Evolutionary conservation across 2,329 filamentous ascomycete genomes (phyloP).

Genomic region (Cladosporium velox): DNA sequence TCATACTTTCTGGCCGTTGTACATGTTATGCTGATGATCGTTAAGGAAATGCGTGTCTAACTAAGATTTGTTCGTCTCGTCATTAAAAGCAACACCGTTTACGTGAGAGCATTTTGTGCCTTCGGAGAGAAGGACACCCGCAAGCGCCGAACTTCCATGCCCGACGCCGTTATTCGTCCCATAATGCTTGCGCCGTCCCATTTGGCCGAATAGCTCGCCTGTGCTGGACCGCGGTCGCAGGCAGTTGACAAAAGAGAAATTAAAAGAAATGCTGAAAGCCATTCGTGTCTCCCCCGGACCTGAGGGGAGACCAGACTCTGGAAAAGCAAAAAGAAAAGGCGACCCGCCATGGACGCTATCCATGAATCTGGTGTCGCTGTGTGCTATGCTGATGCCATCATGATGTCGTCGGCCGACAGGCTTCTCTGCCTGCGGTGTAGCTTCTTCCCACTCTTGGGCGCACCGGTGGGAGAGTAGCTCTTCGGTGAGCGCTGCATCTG

Average conservation of each 20-base stretch:
- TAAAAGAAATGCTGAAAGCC: neutral
- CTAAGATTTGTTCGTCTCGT: neutral
- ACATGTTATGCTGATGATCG: constrained; percentile 4
- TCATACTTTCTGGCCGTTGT: constrained; percentile 1
- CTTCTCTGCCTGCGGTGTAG: constrained; percentile 22
- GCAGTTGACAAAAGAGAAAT: neutral
- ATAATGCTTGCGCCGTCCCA: neutral
- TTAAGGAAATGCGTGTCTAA: neutral
- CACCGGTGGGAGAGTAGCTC: constrained; percentile 17
- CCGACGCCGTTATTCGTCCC: neutral
- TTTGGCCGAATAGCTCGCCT: neutral
- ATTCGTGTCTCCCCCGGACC: neutral
- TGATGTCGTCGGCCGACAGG: constrained; percentile 19
- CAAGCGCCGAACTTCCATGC: neutral
- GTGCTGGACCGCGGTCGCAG: neutral
- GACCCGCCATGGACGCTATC: neutral
- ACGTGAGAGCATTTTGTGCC: neutral
- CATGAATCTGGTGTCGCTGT: neutral
- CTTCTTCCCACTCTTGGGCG: neutral
- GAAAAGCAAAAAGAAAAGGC: neutral
- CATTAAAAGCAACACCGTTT: neutral
- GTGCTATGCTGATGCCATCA: neutral
- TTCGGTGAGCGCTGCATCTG: neutral
- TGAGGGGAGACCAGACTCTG: neutral
- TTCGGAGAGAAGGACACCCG: neutral